Evolutionary conservation across 495 filamentous ascomycete genomes (phyloP).

Genomic region (Evernia prunastri): DNA sequence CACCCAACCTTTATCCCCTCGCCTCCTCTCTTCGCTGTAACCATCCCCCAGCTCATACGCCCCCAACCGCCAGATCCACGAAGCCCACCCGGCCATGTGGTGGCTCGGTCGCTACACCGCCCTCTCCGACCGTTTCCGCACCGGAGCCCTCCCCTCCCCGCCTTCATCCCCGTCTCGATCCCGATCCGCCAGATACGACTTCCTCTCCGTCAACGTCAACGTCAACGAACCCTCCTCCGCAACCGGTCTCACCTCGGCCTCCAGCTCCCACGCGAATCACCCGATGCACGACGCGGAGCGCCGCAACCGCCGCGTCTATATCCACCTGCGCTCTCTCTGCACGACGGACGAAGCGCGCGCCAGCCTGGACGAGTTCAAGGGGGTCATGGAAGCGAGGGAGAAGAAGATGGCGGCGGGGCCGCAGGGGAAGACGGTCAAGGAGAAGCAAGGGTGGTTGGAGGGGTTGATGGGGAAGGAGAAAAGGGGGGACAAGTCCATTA

Average conservation of each 20-base stretch:
- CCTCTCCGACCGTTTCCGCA: constrained; percentile 47
- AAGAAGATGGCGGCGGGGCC: constrained; percentile 5
- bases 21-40: neutral
- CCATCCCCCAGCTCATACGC: neutral
- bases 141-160: constrained; percentile 31
- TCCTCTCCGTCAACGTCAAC: too few relatives aligned
- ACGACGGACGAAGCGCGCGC: constrained; percentile 41
- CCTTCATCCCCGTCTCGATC: constrained; percentile 18
- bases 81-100: constrained; percentile 31
- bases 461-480: constrained; percentile 21
- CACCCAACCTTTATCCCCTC: neutral
- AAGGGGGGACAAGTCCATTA: constrained; percentile 17
- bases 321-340: constrained; percentile 43
- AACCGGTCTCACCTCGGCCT: constrained; percentile 20
- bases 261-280: constrained; percentile 13
- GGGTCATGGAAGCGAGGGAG: constrained; percentile 24
- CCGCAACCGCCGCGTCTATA: constrained; percentile 43
- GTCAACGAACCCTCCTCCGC: constrained; percentile 31
- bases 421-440: constrained; percentile 8
- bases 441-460: constrained; percentile 22
- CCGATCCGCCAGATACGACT: constrained; percentile 19
- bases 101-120: constrained; percentile 53
- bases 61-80: constrained; percentile 24
- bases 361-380: constrained; percentile 36
- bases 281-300: constrained; percentile 35